phyloP scores from a whole-genome alignment of 192 early-diverging fungal genomes.

The Coemansia sp. region DNA sequence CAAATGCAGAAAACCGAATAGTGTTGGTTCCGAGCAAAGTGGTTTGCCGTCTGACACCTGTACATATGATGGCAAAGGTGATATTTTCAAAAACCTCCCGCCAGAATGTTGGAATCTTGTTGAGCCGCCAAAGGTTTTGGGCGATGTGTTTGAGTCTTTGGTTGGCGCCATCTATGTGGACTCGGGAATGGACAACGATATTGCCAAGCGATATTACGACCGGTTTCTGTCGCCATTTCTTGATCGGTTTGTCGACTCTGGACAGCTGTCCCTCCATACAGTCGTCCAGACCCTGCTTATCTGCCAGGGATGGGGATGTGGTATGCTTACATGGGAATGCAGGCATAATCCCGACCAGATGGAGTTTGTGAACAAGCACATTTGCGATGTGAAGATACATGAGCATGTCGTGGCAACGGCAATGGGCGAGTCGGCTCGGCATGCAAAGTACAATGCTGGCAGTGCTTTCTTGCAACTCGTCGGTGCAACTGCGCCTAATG shows the following conservation, averaged over 20 bases:
- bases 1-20: conserved; percentile 1
- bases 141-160: conserved; percentile 87
- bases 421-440: conserved; percentile 41
- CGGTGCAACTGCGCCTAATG: conserved; percentile 41
- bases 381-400: conserved; percentile 36
- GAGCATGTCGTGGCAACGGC: conserved; percentile 14
- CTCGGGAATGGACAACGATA: conserved; percentile 64
- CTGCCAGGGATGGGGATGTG: conserved; percentile 54
- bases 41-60: neutral
- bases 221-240: conserved; percentile 45
- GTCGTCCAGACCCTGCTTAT: conserved; percentile 47
- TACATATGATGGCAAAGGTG: neutral
- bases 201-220: conserved; percentile 52
- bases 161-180: conserved; percentile 88
- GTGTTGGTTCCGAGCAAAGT: neutral
- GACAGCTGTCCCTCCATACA: conserved; percentile 47
- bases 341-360: conserved; percentile 27
- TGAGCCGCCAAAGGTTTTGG: conserved; percentile 84
- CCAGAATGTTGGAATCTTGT: conserved; percentile 78
- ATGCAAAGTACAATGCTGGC: conserved; percentile 41
- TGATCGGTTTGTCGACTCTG: conserved; percentile 52
- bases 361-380: conserved; percentile 33
- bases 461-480: conserved; percentile 25
- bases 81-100: conserved; percentile 42
- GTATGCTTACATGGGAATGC: conserved; percentile 26